Percentiles rank a stretch among this genome's conserved stretches.
These are phyloP conservation scores for Diversispora eburnea DNA, from an alignment of 192 early-diverging fungal species.

Conservation along the genomic window DNA sequence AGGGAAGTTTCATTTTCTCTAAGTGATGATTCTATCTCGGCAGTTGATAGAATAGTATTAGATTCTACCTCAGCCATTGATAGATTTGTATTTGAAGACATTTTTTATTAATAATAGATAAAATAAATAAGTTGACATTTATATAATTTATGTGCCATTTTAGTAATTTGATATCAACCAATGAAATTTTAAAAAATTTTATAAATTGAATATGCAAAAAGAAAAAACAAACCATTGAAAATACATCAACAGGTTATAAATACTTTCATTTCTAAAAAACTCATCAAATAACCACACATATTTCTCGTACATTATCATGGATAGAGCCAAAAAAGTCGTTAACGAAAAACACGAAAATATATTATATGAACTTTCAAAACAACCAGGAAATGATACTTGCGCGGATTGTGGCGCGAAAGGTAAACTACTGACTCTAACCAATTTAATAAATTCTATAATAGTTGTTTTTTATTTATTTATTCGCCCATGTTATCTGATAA, in stretches of 20 bases:
- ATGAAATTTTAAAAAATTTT: too few species aligned
- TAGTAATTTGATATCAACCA: too few species aligned
- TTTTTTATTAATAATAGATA: too few species aligned
- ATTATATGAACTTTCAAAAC: constrained; percentile 62
- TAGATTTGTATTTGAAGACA: neutral
- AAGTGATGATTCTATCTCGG: neutral
- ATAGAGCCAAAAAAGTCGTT: constrained; percentile 59
- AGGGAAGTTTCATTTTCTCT: constrained; percentile 16
- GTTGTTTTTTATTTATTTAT: neutral
- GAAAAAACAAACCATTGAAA: too few species aligned
- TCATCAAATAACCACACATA: neutral
- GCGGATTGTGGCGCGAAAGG: constrained; percentile 74
- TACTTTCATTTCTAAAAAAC: too few species aligned
- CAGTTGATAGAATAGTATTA: neutral
- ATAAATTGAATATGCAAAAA: too few species aligned
- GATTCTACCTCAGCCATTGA: neutral
- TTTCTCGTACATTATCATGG: constrained; percentile 12
- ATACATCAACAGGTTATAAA: too few species aligned
- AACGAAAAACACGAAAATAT: constrained; percentile 68
- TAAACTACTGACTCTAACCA: neutral
- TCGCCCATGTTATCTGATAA: neutral
- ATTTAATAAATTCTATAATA: neutral
- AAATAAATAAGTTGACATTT: too few species aligned
- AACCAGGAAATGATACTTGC: constrained; percentile 67
- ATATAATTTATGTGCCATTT: too few species aligned